These are phyloP conservation scores for Sporisorium exsertum DNA, from an alignment of 1,284 basidiomycete genomes.

Conservation along the genomic window DNA sequence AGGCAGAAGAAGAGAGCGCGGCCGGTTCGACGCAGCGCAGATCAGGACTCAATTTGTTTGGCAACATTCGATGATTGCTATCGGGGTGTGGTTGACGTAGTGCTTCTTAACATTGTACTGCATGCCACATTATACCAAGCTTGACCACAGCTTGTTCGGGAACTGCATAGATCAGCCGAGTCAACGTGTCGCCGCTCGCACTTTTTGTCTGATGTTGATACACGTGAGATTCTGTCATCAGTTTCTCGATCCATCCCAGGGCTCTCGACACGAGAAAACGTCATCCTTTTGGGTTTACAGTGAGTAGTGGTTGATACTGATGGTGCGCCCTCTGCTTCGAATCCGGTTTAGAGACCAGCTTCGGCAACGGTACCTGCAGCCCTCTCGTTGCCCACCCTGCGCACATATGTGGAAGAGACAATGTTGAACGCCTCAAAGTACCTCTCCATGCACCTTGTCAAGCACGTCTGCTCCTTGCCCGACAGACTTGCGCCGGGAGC, in stretches of 20 bases:
- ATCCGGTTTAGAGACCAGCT: constrained; percentile 30
- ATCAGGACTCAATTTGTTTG: constrained; percentile 34
- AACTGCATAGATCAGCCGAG: too few relatives aligned
- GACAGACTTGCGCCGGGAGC: constrained; percentile 56
- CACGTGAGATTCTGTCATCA: constrained; percentile 2
- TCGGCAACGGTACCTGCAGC: constrained; percentile 49
- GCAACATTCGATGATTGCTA: constrained; percentile 36
- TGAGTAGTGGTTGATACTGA: not conserved
- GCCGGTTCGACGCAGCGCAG: constrained; percentile 5
- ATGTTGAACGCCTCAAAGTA: constrained; percentile 69
- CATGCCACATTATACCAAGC: not conserved
- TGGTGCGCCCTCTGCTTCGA: not conserved
- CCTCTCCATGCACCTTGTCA: constrained; percentile 65
- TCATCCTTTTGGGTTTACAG: not conserved
- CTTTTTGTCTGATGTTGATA: constrained; percentile 6
- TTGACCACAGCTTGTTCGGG: not conserved
- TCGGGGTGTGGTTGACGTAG: too few relatives aligned
- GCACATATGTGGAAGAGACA: constrained; percentile 60
- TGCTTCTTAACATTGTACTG: not conserved
- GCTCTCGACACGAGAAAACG: not conserved
- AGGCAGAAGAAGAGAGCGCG: constrained; percentile 9
- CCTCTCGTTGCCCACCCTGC: constrained; percentile 56
- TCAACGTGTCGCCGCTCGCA: not conserved
- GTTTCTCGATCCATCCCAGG: not conserved
- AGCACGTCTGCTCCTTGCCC: constrained; percentile 65